Percentiles rank a stretch among this genome's conserved stretches.
Evolutionary conservation across 2,329 filamentous ascomycete species (phyloP).

Genomic region (Rhynchosporium graminicola): DNA sequence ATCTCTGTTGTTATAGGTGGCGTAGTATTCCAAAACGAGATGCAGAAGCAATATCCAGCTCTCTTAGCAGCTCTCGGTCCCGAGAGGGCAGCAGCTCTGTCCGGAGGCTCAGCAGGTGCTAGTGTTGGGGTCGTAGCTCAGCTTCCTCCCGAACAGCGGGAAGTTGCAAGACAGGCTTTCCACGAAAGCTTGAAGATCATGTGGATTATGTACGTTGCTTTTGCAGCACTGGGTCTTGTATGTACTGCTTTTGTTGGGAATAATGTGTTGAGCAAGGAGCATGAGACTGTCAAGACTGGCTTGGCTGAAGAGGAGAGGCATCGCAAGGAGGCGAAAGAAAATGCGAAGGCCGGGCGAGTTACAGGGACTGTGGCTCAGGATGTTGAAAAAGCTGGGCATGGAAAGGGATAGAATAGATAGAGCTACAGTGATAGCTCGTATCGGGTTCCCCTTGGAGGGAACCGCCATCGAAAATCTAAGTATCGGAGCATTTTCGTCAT

Average conservation of each 20-base stretch:
- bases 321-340: slow-evolving; percentile 28
- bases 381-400: not conserved
- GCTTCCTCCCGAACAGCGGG: slow-evolving; percentile 30
- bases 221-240: slow-evolving; percentile 41
- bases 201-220: slow-evolving; percentile 39
- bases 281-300: slow-evolving; percentile 54
- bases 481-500: not conserved
- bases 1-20: slow-evolving; percentile 52
- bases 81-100: slow-evolving; percentile 29
- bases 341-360: slow-evolving; percentile 22
- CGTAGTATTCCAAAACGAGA: slow-evolving; percentile 53
- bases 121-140: slow-evolving; percentile 33
- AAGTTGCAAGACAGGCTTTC: slow-evolving; percentile 33
- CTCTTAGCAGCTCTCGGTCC: slow-evolving; percentile 33
- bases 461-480: not conserved
- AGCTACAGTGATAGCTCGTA: no score
- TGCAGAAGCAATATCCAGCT: slow-evolving; percentile 34
- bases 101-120: slow-evolving; percentile 36
- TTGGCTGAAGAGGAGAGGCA: slow-evolving; percentile 32
- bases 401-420: not conserved
- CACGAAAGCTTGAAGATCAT: slow-evolving; percentile 33
- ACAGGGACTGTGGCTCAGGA: slow-evolving; percentile 2
- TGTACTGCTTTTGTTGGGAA: slow-evolving; percentile 49
- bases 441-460: no score
- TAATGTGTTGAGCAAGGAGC: slow-evolving; percentile 48